Percentiles rank a stretch among this genome's conserved stretches.
These are phyloP conservation scores for Saccharomycopsis oosterbeekiorum DNA, from an alignment of 805 yeast genomes.

Conservation along the genomic window DNA sequence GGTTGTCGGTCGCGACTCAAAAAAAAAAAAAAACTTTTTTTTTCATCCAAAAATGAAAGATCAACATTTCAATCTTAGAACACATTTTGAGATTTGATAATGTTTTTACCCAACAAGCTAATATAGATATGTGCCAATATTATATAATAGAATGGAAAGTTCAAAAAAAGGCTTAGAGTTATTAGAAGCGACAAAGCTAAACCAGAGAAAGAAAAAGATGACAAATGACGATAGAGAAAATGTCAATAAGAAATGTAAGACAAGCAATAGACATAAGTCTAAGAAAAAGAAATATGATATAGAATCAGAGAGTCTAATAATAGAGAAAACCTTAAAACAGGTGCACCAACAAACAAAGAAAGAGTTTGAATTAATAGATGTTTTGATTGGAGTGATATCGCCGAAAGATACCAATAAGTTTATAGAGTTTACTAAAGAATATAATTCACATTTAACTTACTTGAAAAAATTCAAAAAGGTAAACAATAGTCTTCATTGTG, in stretches of 20 bases:
- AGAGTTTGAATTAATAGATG: background rate
- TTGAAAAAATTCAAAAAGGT: conserved; percentile 46
- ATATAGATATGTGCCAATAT: background rate
- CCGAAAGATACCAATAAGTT: background rate
- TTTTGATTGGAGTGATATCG: background rate
- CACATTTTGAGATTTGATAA: too few species aligned
- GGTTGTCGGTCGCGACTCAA: too few species aligned
- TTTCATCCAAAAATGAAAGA: background rate
- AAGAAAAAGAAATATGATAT: background rate
- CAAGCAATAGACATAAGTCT: background rate
- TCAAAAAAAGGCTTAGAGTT: background rate
- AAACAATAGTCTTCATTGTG: conserved; percentile 33
- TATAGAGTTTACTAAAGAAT: background rate
- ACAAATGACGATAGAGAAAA: background rate
- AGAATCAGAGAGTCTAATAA: background rate
- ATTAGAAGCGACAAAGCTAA: background rate
- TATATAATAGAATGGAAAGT: background rate
- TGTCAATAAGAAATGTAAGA: background rate
- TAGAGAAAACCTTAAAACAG: background rate
- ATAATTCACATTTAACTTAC: conserved; percentile 26
- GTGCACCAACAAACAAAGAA: background rate
- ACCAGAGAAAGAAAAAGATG: background rate
- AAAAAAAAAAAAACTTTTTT: too few species aligned
- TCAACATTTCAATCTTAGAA: too few species aligned
- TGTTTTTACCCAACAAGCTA: too few species aligned